Evolutionary conservation across 2,329 filamentous ascomycete species (phyloP).

Genomic region (Trichoderma guizhouense): DNA sequence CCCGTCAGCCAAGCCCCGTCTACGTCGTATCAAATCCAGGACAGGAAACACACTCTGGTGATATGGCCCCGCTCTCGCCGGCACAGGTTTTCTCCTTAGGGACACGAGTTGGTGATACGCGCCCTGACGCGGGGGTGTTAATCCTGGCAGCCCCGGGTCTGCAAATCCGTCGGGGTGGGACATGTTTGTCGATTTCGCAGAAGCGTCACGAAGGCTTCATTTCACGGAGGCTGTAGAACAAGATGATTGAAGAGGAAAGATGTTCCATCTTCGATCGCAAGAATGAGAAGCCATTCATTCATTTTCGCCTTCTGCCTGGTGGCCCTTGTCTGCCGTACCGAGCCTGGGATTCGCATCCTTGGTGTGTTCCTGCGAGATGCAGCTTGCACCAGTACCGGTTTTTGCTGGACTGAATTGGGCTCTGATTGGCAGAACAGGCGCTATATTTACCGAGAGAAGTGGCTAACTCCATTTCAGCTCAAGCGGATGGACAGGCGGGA

Average conservation of each 20-base stretch:
- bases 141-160: background rate
- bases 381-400: background rate
- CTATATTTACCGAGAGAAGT: background rate
- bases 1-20: background rate
- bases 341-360: conserved; percentile 7
- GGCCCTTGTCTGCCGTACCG: background rate
- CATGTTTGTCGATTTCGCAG: background rate
- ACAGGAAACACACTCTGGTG: background rate
- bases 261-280: background rate
- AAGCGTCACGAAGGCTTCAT: background rate
- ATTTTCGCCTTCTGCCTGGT: background rate
- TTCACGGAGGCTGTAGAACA: background rate
- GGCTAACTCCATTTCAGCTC: background rate
- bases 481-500: background rate
- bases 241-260: background rate
- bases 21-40: background rate
- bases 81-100: conserved; percentile 1
- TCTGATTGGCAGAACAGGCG: conserved; percentile 3
- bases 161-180: background rate
- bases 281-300: background rate
- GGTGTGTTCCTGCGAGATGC: background rate
- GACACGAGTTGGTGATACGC: conserved; percentile 11
- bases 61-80: conserved; percentile 2
- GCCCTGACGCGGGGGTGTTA: conserved; percentile 1
- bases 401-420: background rate